Base-by-base conservation (phyloP, 805 yeast species). In the Candida awuae region DNA sequence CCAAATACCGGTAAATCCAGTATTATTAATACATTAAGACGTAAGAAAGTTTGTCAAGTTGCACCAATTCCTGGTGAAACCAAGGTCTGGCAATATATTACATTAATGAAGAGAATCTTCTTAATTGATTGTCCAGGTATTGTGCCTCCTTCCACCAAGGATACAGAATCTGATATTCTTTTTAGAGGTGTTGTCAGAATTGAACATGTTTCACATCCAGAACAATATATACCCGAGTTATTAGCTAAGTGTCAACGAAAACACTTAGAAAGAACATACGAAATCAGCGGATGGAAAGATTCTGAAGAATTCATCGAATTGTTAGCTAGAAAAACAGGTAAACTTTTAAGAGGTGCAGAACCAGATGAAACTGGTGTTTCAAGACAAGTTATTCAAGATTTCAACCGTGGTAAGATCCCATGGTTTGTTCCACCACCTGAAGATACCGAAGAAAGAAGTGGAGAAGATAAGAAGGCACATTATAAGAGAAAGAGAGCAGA, bases 31-130 rank as follows among this genome's bases (percentile, higher is more conserved):
- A 88, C 97, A 2, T 68, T 90, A 52, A 77, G 97, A 58, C 79
- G 80, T 61, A 92, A 92, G 74, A 92, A 90, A 66, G 98, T 90
- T 34, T 92, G 97, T 67, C 80, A 73, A 32, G 97, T 90, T 34
- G 98, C 98, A 2, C 98, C 98, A 34, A 87, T 90, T 53, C 98
- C 98, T 22, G 98, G 98, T 61, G 98, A 90, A 60, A 90, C 98
- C 26, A 90, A 90, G 63, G 97, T 90, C 32, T 90, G 98, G 98
- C 98, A 90, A 68, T 90, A 90, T 67, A 88, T 90, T 54, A 88
- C 98, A 4, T 70, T 90, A 53, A 90, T 92, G 97, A 90, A 90
- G 70, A 75, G 90, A 49, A 90, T 90, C 37, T 90, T 88, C 64
- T 68, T 90, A 53, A 92, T 90, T 54, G 98, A 90, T 65, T 92